phyloP scores from a whole-genome alignment of 352 stramenopile species.

The Halophytophthora polymorphica region DNA sequence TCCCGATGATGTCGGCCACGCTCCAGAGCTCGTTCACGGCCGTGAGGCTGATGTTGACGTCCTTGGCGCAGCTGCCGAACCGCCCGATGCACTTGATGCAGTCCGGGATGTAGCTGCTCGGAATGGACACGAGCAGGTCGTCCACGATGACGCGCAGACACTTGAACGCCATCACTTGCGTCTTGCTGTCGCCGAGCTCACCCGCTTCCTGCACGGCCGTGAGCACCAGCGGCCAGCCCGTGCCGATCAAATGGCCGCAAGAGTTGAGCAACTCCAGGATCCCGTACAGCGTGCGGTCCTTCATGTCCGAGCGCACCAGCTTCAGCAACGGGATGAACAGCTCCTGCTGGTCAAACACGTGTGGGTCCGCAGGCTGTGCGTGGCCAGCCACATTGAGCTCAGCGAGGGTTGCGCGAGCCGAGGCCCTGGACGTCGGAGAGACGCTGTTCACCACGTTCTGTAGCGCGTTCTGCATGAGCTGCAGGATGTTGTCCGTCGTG shows the following conservation, averaged over 20 bases:
- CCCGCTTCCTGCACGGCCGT: slow-evolving; percentile 60
- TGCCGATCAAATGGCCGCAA: slow-evolving; percentile 69
- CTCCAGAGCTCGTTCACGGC: slow-evolving; percentile 96
- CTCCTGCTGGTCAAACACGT: slow-evolving; percentile 71
- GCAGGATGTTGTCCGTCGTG: slow-evolving; percentile 74
- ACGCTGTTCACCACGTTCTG: slow-evolving; percentile 60
- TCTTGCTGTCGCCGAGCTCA: slow-evolving; percentile 65
- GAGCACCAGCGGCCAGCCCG: slow-evolving; percentile 71
- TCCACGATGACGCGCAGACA: slow-evolving; percentile 96
- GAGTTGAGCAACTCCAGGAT: slow-evolving; percentile 79
- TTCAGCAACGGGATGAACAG: slow-evolving; percentile 59
- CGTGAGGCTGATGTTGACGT: slow-evolving; percentile 98
- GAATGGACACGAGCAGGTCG: slow-evolving; percentile 92
- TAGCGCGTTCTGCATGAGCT: slow-evolving; percentile 74
- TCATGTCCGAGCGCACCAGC: slow-evolving; percentile 71
- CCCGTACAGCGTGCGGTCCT: slow-evolving; percentile 62
- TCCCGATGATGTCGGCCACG: slow-evolving; percentile 86
- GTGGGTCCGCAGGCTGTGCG: slow-evolving; percentile 25
- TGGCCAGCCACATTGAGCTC: slow-evolving; percentile 40
- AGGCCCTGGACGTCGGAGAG: slow-evolving; percentile 39
- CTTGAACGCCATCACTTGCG: slow-evolving; percentile 91
- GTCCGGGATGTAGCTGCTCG: slow-evolving; percentile 56
- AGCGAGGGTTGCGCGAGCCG: slow-evolving; percentile 42
- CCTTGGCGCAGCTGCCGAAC: slow-evolving; percentile 92
- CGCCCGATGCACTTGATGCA: slow-evolving; percentile 92